phyloP scores from a whole-genome alignment of 345 rosid species.

The Clarkia xantiana region DNA sequence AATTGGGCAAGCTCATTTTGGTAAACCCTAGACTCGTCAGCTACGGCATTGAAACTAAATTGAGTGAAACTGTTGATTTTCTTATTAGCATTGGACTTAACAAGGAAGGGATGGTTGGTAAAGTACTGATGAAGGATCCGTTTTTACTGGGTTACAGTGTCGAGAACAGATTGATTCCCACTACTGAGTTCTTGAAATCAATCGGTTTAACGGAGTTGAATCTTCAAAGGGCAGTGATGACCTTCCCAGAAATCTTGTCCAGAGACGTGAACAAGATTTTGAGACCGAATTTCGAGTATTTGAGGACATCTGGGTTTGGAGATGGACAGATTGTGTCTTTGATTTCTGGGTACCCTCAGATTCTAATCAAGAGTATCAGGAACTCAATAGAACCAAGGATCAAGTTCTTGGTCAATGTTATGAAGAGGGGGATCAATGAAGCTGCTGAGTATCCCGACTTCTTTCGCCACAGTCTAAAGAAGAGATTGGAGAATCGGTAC shows the following conservation, averaged over 20 bases:
- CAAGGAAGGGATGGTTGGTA: constrained; percentile 13
- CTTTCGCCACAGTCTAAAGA: constrained; percentile 13
- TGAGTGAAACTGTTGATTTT: constrained; percentile 11
- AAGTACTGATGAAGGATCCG: constrained; percentile 10
- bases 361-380: constrained; percentile 13
- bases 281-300: constrained; percentile 6
- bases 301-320: constrained; percentile 9
- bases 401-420: constrained; percentile 11
- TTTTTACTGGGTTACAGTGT: constrained; percentile 18
- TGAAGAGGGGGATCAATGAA: constrained; percentile 13
- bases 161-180: constrained; percentile 13
- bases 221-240: constrained; percentile 9
- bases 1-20: constrained; percentile 12
- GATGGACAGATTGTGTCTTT: constrained; percentile 9
- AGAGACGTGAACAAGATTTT: constrained; percentile 12
- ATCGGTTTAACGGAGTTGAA: constrained; percentile 7
- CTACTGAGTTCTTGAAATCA: constrained; percentile 13
- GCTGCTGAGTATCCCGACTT: constrained; percentile 15
- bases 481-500: constrained; percentile 14
- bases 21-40: constrained; percentile 16
- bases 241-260: constrained; percentile 12
- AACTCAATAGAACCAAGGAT: constrained; percentile 15
- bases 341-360: constrained; percentile 12
- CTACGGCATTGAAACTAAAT: constrained; percentile 14
- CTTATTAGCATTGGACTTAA: constrained; percentile 11